phyloP scores from a whole-genome alignment of 106 monocot species.

The Dendrobium huoshanense region DNA sequence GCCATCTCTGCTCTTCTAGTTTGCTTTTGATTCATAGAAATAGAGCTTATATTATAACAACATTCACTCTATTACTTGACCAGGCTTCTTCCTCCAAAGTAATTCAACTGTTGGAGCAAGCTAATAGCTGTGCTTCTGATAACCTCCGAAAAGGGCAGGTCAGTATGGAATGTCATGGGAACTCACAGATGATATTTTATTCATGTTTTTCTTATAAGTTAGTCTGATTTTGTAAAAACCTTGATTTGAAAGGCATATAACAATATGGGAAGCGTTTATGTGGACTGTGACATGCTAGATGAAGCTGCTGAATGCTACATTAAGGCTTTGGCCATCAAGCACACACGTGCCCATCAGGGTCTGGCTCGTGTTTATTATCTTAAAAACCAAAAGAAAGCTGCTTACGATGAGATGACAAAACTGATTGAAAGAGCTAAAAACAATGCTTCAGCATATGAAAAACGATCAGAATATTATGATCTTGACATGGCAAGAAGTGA shows the following conservation, averaged over 20 bases:
- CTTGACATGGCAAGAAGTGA: too few relatives aligned
- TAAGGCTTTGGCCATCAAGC: constrained; percentile 83
- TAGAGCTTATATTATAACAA: neutral
- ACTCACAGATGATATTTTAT: neutral
- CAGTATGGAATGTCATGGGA: constrained; percentile 5
- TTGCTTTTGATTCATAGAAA: neutral
- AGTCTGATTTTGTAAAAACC: neutral
- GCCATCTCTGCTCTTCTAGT: neutral
- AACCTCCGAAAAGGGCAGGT: constrained; percentile 98
- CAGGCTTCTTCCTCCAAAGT: constrained; percentile 50
- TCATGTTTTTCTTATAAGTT: neutral
- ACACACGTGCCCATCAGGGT: constrained; percentile 99
- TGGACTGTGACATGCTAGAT: constrained; percentile 83
- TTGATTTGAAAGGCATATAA: constrained; percentile 65
- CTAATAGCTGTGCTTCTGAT: constrained; percentile 91
- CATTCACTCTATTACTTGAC: constrained; percentile 7
- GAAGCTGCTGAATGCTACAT: constrained; percentile 80
- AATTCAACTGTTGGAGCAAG: constrained; percentile 75
- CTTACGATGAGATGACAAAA: constrained; percentile 98
- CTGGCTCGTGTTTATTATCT: constrained; percentile 85
- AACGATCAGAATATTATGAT: too few relatives aligned
- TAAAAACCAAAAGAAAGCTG: constrained; percentile 74
- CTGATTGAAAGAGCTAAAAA: constrained; percentile 79
- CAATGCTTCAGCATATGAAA: constrained; percentile 96
- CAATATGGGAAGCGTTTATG: constrained; percentile 94